A percentile compares a stretch with the other conserved stretches of the same genome.
These are phyloP conservation scores for Afroboletus lepidellus DNA, from an alignment of 1,284 basidiomycete species.

Conservation along the genomic window DNA sequence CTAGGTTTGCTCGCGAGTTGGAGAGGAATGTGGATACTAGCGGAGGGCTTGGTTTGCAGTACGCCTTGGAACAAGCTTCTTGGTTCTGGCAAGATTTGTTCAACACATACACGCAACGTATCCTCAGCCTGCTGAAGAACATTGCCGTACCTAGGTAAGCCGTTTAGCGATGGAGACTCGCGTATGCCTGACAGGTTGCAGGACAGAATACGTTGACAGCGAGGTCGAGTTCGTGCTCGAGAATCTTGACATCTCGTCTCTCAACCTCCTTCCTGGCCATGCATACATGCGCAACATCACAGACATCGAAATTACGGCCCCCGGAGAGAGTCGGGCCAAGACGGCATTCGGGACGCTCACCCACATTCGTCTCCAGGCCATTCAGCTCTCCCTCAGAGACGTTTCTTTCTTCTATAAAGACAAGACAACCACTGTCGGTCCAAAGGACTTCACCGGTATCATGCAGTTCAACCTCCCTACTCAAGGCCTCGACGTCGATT, in stretches of 20 bases:
- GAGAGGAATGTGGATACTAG: constrained; percentile 43
- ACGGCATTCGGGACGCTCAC: constrained; percentile 60
- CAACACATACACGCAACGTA: constrained; percentile 59
- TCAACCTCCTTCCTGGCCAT: constrained; percentile 65
- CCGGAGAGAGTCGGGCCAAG: constrained; percentile 38
- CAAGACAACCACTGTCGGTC: constrained; percentile 50
- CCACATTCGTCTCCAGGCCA: constrained; percentile 58
- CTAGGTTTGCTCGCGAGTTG: constrained; percentile 45
- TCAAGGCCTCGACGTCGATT: constrained; percentile 63
- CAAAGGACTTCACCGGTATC: constrained; percentile 57
- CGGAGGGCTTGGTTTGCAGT: constrained; percentile 40
- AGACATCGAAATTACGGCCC: constrained; percentile 62
- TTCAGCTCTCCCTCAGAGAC: constrained; percentile 59
- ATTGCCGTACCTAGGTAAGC: constrained; percentile 65
- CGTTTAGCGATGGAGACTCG: neutral
- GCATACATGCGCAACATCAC: constrained; percentile 71
- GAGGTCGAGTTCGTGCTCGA: constrained; percentile 71
- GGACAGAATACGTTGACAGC: constrained; percentile 64
- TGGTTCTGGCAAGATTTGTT: constrained; percentile 76
- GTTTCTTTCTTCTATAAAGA: constrained; percentile 72
- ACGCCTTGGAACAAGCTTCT: constrained; percentile 52
- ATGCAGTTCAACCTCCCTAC: constrained; percentile 59
- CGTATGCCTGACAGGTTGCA: constrained; percentile 25
- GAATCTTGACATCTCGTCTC: constrained; percentile 62
- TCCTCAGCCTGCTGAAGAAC: constrained; percentile 48